Evolutionary conservation across 2,329 filamentous ascomycete species (phyloP), one percentile per base, ranked within the genome.

Genomic region (Fusarium sp.): DNA sequence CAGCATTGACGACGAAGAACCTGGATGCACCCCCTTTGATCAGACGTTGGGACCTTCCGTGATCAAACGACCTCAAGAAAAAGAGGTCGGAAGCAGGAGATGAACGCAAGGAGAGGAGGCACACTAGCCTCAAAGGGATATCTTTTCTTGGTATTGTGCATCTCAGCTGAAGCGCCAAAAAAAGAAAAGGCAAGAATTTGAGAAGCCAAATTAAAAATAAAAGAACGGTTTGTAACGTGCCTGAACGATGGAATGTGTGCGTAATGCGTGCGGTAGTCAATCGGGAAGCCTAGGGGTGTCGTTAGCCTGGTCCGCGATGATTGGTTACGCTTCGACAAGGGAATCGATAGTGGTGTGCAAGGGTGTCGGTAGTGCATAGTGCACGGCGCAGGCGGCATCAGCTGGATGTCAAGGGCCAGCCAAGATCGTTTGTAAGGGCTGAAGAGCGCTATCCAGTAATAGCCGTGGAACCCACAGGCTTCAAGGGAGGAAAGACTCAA

Each of bases 301-400:
- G 74, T 52, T 77, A 77, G 56, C 20, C 36, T 17, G 11, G 44
- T 66, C 57, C 69, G 66, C 35, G 46, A 41, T 77, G 74, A 77
- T 77, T 77, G 75, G 75, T 49, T 60, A 45, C 18, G 27, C 44
- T 62, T 56, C 42, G 45, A 42, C 22, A 27, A 56, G 54, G 62
- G 47, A 58, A 71, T 72, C 69, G 47, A 75, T 77, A 68, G 74
- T 76, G 69, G 73, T 77, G 75, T 72, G 64, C 73, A 77, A 74
- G 75, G 75, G 75, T 77, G 73, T 22, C 71, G 75, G 75, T 76
- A 77, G 71, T 75, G 71, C 41, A 72, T 68, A 46, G 64, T 50
- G 63, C 61, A 68, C 69, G 56, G 67, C 75, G 73, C 67, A 62
- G 70, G 62, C 50, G 52, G 66, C 64, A 75, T 77, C 75, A 77